phyloP scores from a whole-genome alignment of 768 basidiomycete species.

The Gymnopilus junonius region DNA sequence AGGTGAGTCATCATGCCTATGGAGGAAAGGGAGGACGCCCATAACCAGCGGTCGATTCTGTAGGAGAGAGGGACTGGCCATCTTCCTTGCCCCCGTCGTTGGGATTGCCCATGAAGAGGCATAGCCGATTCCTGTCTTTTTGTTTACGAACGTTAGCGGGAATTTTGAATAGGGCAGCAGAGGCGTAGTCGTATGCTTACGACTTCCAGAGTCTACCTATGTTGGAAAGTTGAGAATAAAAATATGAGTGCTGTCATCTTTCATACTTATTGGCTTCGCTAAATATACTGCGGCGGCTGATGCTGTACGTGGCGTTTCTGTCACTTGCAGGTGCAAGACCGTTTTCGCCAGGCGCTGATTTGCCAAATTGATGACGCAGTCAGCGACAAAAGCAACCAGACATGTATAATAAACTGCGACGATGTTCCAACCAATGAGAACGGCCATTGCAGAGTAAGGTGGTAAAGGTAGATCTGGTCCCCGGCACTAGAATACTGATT shows the following conservation, averaged over 20 bases:
- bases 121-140: neutral
- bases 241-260: no score
- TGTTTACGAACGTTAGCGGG: neutral
- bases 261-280: no score
- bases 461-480: neutral
- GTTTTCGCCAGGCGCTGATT: neutral
- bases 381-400: neutral
- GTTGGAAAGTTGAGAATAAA: no score
- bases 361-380: neutral
- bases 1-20: neutral
- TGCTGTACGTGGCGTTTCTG: no score
- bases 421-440: neutral
- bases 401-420: neutral
- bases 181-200: neutral
- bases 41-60: constrained; percentile 11
- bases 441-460: neutral
- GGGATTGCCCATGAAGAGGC: neutral
- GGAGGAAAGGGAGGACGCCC: constrained; percentile 11
- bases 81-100: neutral
- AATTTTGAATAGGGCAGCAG: neutral
- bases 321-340: no score
- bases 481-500: neutral
- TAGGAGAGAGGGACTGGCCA: constrained; percentile 9
- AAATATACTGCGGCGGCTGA: no score
- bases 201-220: no score